These are phyloP conservation scores for Pezicula rhizophila DNA, from an alignment of 2,329 filamentous ascomycete genomes.

Conservation along the genomic window DNA sequence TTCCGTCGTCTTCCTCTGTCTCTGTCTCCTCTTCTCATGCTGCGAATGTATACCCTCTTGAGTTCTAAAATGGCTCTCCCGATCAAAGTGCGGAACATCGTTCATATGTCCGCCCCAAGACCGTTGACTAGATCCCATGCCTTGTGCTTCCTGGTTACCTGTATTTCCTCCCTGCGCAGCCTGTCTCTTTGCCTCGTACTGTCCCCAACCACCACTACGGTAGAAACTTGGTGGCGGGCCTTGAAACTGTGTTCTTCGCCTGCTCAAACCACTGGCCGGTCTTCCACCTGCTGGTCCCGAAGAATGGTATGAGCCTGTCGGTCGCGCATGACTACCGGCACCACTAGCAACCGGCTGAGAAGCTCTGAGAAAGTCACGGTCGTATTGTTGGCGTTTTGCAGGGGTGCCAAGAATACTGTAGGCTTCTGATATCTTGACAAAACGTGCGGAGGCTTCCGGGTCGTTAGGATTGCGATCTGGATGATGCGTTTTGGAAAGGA, in stretches of 20 bases:
- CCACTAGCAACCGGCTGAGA: constrained; percentile 24
- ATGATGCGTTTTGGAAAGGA: constrained; percentile 85
- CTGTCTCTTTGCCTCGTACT: constrained; percentile 51
- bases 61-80: constrained; percentile 63
- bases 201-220: constrained; percentile 71
- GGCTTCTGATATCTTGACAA: constrained; percentile 78
- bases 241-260: constrained; percentile 67
- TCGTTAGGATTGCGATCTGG: constrained; percentile 83
- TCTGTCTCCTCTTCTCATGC: constrained; percentile 27
- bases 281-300: constrained; percentile 64
- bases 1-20: constrained; percentile 18
- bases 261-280: constrained; percentile 73
- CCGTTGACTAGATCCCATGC: constrained; percentile 46
- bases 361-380: constrained; percentile 54
- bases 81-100: constrained; percentile 74
- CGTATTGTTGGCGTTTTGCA: constrained; percentile 73
- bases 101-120: constrained; percentile 39
- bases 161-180: constrained; percentile 37
- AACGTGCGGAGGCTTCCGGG: constrained; percentile 65
- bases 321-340: constrained; percentile 12
- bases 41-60: constrained; percentile 39
- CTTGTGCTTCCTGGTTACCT: constrained; percentile 7
- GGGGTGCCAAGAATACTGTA: constrained; percentile 71
- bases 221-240: constrained; percentile 91
- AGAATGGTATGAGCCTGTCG: constrained; percentile 48